Percentiles rank a stretch among this genome's conserved stretches.
Evolutionary conservation across 176 grass and related monocot genomes (phyloP).

Genomic region (Aegilops tauschii): DNA sequence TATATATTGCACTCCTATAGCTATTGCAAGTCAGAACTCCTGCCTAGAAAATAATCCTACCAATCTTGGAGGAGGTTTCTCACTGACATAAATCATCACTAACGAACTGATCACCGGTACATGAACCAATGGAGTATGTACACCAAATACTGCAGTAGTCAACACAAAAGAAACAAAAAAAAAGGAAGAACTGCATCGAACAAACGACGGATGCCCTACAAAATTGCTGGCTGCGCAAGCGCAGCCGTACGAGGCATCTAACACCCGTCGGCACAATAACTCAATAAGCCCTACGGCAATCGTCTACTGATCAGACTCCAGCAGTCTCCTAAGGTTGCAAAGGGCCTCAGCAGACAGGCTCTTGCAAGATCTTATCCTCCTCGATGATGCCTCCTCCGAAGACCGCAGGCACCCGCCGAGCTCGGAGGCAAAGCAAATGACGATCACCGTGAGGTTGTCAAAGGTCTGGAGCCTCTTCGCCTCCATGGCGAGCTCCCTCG

Average conservation of each 20-base stretch:
- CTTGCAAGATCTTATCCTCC: constrained; percentile 57
- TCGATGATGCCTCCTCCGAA: background rate
- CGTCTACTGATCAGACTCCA: constrained; percentile 44
- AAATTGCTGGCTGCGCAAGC: constrained; percentile 39
- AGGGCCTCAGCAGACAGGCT: constrained; percentile 70
- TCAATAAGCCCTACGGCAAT: background rate
- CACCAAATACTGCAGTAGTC: background rate
- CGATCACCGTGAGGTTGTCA: constrained; percentile 76
- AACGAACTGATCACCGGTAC: background rate
- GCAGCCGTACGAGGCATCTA: constrained; percentile 35
- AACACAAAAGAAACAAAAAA: background rate
- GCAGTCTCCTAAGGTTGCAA: constrained; percentile 57
- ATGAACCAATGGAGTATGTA: constrained; percentile 36
- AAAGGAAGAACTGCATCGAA: background rate
- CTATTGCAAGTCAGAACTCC: background rate
- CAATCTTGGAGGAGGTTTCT: background rate
- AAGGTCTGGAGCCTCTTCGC: constrained; percentile 59
- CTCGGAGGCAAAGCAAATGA: constrained; percentile 55
- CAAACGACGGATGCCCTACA: constrained; percentile 24
- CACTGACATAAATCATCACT: background rate
- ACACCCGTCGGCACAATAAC: background rate
- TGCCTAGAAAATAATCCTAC: background rate
- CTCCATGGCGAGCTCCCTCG: constrained; percentile 67
- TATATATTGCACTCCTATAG: background rate
- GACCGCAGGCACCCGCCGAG: background rate